Percentiles rank a stretch among this genome's conserved stretches.
phyloP scores from a whole-genome alignment of 345 rosid genomes.

The Euphorbia pulcherrima region DNA sequence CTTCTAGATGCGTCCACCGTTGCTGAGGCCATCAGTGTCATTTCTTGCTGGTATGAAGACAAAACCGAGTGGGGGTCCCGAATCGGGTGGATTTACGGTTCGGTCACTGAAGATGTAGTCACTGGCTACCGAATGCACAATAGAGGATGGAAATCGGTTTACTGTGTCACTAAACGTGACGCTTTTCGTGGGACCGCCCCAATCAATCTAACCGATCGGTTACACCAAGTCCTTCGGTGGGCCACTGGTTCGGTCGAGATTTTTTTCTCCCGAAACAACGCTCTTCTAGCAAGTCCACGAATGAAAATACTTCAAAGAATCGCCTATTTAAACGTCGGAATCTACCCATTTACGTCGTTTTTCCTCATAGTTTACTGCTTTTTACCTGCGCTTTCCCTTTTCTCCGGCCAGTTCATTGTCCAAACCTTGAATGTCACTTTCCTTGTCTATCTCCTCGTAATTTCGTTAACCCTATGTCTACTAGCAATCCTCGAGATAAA shows the following conservation, averaged over 20 bases:
- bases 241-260: constrained; percentile 98
- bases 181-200: constrained; percentile 98
- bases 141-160: constrained; percentile 96
- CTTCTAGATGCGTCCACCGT: constrained; percentile 93
- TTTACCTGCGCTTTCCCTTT: constrained; percentile 91
- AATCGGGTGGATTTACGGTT: constrained; percentile 97
- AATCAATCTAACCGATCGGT: constrained; percentile 91
- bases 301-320: constrained; percentile 90
- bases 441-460: constrained; percentile 73
- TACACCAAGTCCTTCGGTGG: constrained; percentile 97
- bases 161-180: constrained; percentile 94
- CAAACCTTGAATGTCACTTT: constrained; percentile 73
- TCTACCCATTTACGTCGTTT: constrained; percentile 92
- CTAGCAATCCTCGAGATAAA: constrained; percentile 89
- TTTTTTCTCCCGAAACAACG: constrained; percentile 95
- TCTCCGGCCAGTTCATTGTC: constrained; percentile 96
- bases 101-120: constrained; percentile 98
- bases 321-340: constrained; percentile 90
- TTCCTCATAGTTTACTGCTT: constrained; percentile 96
- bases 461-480: constrained; percentile 66
- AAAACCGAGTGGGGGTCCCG: constrained; percentile 98
- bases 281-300: constrained; percentile 72
- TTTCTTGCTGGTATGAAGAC: constrained; percentile 98
- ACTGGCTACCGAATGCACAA: constrained; percentile 98
- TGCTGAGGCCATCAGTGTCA: constrained; percentile 95